phyloP scores from a whole-genome alignment of 208 protist genomes.

The Wallacemonas collosoma region DNA sequence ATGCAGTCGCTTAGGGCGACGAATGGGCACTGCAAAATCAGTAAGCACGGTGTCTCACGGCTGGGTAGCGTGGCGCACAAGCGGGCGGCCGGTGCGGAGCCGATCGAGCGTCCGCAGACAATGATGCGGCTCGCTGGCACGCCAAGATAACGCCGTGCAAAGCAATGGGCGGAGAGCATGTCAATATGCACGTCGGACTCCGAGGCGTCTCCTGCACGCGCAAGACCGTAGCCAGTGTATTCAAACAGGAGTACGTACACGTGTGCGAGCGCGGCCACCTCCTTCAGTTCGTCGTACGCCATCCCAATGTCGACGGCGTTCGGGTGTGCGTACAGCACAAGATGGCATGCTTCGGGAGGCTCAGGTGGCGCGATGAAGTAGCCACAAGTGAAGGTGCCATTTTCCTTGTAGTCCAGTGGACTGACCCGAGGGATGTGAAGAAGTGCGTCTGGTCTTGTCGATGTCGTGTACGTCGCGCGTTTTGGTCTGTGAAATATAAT shows the following conservation, averaged over 20 bases:
- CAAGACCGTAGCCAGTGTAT: conserved; percentile 85
- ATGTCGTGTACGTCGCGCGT: conserved; percentile 56
- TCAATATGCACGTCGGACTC: conserved; percentile 69
- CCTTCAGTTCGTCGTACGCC: conserved; percentile 67
- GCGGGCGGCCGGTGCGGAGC: conserved; percentile 55
- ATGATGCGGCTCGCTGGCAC: conserved; percentile 65
- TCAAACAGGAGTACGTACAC: conserved; percentile 75
- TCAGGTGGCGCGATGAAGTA: conserved; percentile 52
- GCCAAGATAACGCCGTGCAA: conserved; percentile 47
- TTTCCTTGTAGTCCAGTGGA: conserved; percentile 42
- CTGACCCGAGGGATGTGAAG: conserved; percentile 71
- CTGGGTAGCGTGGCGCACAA: conserved; percentile 47
- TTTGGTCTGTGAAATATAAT: conserved; percentile 72
- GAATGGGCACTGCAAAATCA: conserved; percentile 80
- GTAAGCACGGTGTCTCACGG: conserved; percentile 43
- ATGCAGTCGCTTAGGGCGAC: conserved; percentile 78
- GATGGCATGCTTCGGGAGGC: conserved; percentile 34
- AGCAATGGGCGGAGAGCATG: conserved; percentile 68
- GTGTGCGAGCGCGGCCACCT: conserved; percentile 51
- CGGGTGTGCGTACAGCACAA: conserved; percentile 84
- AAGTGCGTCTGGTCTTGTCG: conserved; percentile 39
- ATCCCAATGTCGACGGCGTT: conserved; percentile 88
- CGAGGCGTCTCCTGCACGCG: conserved; percentile 38
- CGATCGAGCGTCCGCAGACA: conserved; percentile 83
- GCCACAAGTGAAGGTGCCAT: conserved; percentile 62